Percentiles rank a stretch among this genome's conserved stretches.
Evolutionary conservation across 495 filamentous ascomycete genomes (phyloP).

Genomic region (Penicillium malachiteum): DNA sequence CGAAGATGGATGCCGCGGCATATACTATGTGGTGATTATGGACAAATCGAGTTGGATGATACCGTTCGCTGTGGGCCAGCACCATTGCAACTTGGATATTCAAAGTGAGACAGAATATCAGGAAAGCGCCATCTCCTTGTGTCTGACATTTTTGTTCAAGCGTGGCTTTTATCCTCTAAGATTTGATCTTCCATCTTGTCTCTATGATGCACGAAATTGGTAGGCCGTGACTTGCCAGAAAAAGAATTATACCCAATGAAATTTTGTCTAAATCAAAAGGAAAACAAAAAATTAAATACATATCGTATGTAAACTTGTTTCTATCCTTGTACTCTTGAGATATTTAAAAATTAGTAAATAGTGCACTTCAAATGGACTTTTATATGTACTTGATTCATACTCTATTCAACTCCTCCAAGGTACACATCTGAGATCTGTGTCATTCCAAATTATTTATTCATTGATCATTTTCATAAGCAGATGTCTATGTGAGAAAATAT

Average conservation of each 20-base stretch:
- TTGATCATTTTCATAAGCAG: constrained; percentile 26
- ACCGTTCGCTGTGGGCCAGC: background rate
- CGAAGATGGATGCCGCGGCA: background rate
- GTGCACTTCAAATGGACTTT: too few relatives aligned
- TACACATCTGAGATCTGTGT: background rate
- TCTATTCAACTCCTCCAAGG: too few relatives aligned
- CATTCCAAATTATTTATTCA: constrained; percentile 20
- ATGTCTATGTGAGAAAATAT: constrained; percentile 6
- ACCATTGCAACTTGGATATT: background rate
- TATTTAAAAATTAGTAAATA: too few relatives aligned
- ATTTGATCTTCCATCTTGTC: background rate
- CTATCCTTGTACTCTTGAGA: too few relatives aligned
- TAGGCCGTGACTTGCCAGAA: constrained; percentile 3
- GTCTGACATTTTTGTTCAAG: background rate
- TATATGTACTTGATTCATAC: too few relatives aligned
- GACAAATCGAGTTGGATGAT: background rate
- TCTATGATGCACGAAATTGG: constrained; percentile 5
- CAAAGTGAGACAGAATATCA: too few relatives aligned
- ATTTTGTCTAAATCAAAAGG: constrained; percentile 6
- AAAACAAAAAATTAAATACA: background rate
- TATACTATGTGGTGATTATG: background rate
- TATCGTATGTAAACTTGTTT: too few relatives aligned
- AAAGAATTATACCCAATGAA: constrained; percentile 21
- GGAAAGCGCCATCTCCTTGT: too few relatives aligned
- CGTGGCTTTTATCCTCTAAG: background rate